Evolutionary conservation across 2,329 filamentous ascomycete genomes (phyloP).

Genomic region (Fusarium bactridioides): DNA sequence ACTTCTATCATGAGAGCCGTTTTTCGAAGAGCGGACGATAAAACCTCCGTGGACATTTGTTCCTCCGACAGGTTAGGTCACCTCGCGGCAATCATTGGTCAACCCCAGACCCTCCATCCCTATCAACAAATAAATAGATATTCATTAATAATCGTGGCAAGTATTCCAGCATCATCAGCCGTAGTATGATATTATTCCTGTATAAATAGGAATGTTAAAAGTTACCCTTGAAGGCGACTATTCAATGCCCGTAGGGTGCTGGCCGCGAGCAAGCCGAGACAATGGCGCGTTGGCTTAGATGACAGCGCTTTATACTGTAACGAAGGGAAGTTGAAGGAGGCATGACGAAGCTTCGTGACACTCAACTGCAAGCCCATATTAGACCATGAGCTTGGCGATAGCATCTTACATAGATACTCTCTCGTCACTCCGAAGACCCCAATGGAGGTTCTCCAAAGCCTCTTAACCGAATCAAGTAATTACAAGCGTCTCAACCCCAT

Average conservation of each 20-base stretch:
- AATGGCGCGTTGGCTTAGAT: no score
- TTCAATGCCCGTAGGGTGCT: fast-evolving
- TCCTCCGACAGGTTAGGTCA: neutral
- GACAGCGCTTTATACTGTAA: neutral
- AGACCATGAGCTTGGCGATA: neutral
- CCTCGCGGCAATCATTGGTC: neutral
- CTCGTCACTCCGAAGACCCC: neutral
- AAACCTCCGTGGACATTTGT: neutral
- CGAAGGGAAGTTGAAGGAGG: neutral
- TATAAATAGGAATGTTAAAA: neutral
- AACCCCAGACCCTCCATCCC: no score
- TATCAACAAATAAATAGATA: neutral
- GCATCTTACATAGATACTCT: neutral
- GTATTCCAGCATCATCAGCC: no score
- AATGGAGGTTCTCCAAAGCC: neutral
- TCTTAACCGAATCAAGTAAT: neutral
- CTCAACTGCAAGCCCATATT: no score
- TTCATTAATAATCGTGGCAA: neutral
- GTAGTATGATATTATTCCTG: neutral
- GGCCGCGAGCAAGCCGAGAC: neutral
- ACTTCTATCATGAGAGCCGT: neutral
- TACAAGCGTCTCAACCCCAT: neutral
- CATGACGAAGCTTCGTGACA: neutral
- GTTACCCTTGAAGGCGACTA: fast-evolving
- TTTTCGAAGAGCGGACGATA: neutral